Percentiles rank a stretch among this genome's conserved stretches.
These are phyloP conservation scores for Xerocomus cyaneibrunnescens DNA, from an alignment of 1,284 basidiomycete genomes.

Conservation along the genomic window DNA sequence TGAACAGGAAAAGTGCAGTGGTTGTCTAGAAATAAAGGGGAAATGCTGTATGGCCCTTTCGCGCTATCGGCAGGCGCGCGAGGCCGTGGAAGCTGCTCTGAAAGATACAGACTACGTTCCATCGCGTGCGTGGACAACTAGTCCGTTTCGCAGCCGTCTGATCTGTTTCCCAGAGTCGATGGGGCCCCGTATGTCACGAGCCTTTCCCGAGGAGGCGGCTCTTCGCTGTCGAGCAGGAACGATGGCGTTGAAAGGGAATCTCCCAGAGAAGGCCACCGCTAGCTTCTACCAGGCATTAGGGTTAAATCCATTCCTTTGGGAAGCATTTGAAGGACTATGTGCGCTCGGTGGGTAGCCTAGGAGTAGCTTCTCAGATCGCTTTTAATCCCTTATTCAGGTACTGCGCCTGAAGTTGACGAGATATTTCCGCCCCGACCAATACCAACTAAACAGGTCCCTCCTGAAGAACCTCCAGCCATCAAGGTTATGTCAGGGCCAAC, in stretches of 20 bases:
- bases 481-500: conserved; percentile 42
- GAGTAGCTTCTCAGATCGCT: conserved; percentile 2
- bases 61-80: conserved; percentile 68
- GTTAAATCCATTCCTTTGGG: conserved; percentile 86
- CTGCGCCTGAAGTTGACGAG: conserved; percentile 64
- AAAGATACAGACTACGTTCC: conserved; percentile 50
- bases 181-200: conserved; percentile 47
- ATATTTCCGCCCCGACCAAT: conserved; percentile 65
- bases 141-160: conserved; percentile 12
- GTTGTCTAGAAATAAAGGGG: conserved; percentile 78
- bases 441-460: conserved; percentile 53
- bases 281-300: conserved; percentile 74
- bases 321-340: conserved; percentile 90
- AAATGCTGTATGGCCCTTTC: conserved; percentile 74
- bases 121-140: conserved; percentile 47
- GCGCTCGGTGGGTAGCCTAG: conserved; percentile 59
- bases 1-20: conserved; percentile 60
- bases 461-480: conserved; percentile 49
- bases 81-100: conserved; percentile 64
- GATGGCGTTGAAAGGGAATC: conserved; percentile 72
- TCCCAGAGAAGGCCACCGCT: conserved; percentile 65
- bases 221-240: conserved; percentile 69
- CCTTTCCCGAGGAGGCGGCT: conserved; percentile 64
- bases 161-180: conserved; percentile 46
- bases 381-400: conserved; percentile 45